Percentiles rank a stretch among this genome's conserved stretches.
These are phyloP conservation scores for Gossypium turneri DNA, from an alignment of 345 rosid species.

Conservation along the genomic window DNA sequence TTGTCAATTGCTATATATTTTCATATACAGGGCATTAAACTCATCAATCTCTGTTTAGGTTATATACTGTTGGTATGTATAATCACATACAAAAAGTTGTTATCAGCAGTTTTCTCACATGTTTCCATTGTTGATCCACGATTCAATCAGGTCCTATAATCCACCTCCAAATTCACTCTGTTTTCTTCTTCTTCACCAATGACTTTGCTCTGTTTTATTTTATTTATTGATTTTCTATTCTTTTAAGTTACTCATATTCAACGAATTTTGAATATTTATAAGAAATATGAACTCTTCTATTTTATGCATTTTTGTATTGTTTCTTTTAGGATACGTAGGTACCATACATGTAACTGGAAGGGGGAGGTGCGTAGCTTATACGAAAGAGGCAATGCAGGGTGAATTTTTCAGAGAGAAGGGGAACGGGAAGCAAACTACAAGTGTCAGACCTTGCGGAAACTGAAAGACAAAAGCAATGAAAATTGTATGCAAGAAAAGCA, in stretches of 20 bases:
- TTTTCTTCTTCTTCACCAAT: no score
- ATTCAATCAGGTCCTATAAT: no score
- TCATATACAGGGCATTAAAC: no score
- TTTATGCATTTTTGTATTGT: background rate
- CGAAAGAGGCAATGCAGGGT: slow-evolving; percentile 44
- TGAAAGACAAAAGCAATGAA: slow-evolving; percentile 7
- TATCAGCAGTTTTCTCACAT: no score
- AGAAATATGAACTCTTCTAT: background rate
- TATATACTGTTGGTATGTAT: no score
- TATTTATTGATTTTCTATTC: background rate
- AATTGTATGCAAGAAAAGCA: slow-evolving; percentile 12
- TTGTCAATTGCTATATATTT: no score
- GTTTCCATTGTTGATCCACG: no score
- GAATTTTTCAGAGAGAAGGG: slow-evolving; percentile 14
- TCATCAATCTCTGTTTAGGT: no score
- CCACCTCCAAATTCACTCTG: no score
- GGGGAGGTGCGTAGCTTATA: background rate
- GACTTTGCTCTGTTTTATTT: background rate
- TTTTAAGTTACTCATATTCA: background rate
- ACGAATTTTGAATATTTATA: no score
- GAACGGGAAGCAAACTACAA: slow-evolving; percentile 6
- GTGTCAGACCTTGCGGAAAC: slow-evolving; percentile 10
- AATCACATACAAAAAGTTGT: no score
- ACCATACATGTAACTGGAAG: background rate
- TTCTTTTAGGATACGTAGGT: no score